Conservation (phyloP, 2,329 filamentous ascomycete genomes). For the Fusarium chaquense region DNA sequence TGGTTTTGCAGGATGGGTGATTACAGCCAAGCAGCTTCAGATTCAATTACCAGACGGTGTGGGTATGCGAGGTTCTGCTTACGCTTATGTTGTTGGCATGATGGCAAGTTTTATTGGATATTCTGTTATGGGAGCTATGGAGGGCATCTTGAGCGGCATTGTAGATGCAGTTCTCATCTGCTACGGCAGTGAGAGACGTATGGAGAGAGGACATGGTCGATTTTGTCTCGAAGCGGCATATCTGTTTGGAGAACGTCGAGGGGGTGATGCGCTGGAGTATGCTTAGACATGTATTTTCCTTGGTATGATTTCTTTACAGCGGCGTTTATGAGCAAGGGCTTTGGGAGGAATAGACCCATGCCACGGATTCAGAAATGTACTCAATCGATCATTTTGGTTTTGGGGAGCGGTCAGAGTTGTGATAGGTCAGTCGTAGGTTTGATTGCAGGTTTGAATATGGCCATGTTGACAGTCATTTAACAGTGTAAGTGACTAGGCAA, state of each 20-base stretch:
- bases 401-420: neutral
- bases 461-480: neutral
- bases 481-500: neutral
- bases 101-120: slow-evolving; percentile 96
- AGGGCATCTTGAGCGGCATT: slow-evolving; percentile 87
- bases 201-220: slow-evolving; percentile 74
- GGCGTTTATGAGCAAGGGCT: slow-evolving; percentile 26
- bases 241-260: slow-evolving; percentile 78
- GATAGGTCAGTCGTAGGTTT: slow-evolving; percentile 9
- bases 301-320: slow-evolving; percentile 22
- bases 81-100: slow-evolving; percentile 93
- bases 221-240: slow-evolving; percentile 94
- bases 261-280: slow-evolving; percentile 48
- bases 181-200: slow-evolving; percentile 88
- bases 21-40: slow-evolving; percentile 83
- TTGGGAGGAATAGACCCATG: slow-evolving; percentile 36
- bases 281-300: slow-evolving; percentile 36
- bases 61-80: slow-evolving; percentile 81
- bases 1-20: slow-evolving; percentile 96
- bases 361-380: slow-evolving; percentile 7
- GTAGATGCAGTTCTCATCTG: slow-evolving; percentile 91
- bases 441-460: slow-evolving; percentile 27
- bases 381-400: slow-evolving; percentile 8
- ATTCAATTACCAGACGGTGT: slow-evolving; percentile 67
- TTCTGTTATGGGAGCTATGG: slow-evolving; percentile 90